A percentile compares a stretch with the other conserved stretches of the same genome.
These are phyloP conservation scores for Trichophyton rubrum DNA, from an alignment of 2,329 filamentous ascomycete species.

Conservation along the genomic window DNA sequence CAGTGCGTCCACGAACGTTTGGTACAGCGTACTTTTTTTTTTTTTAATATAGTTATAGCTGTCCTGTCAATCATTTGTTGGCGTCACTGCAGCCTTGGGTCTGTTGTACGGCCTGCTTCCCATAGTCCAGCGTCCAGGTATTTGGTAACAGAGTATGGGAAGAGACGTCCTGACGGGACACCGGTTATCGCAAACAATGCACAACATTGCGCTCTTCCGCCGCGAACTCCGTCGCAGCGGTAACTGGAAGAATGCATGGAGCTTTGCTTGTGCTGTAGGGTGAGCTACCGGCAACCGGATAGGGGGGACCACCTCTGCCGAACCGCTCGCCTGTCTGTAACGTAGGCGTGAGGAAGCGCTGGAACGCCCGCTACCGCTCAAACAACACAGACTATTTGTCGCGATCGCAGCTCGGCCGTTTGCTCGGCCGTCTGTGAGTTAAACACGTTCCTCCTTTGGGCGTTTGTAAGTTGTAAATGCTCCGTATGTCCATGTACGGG, in stretches of 20 bases:
- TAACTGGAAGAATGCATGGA: not conserved
- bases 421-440: not conserved
- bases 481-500: not conserved
- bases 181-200: not conserved
- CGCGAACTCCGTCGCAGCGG: not conserved
- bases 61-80: not conserved
- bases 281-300: too few relatives aligned
- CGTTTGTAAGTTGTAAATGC: not conserved
- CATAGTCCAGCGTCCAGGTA: not conserved
- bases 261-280: too few relatives aligned
- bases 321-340: not conserved
- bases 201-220: not conserved
- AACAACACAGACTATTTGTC: constrained; percentile 1
- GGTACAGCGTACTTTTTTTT: not conserved
- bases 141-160: not conserved
- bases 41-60: not conserved
- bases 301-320: too few relatives aligned
- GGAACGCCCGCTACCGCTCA: not conserved
- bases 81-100: not conserved
- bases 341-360: not conserved
- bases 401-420: not conserved
- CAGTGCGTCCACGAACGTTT: not conserved
- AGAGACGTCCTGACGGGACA: not conserved
- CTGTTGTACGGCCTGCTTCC: not conserved
- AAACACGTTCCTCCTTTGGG: not conserved